Evolutionary conservation across 2,329 filamentous ascomycete genomes (phyloP).

Genomic region (Monosporascus sp.): DNA sequence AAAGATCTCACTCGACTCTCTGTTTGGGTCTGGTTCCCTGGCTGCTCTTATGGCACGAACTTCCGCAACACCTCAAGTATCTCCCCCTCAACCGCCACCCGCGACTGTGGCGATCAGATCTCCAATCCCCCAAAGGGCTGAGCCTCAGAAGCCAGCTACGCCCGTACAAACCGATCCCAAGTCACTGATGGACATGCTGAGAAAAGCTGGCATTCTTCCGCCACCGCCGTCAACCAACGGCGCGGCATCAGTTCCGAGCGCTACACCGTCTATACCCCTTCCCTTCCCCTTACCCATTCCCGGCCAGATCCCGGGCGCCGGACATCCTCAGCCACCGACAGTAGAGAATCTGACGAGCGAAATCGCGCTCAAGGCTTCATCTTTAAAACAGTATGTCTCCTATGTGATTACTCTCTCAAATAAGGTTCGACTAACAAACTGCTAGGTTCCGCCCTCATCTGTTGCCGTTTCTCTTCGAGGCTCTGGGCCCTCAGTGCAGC

Average conservation of each 20-base stretch:
- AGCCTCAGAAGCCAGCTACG: slow-evolving; percentile 32
- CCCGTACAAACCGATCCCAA: slow-evolving; percentile 41
- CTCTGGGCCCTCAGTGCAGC: slow-evolving; percentile 78
- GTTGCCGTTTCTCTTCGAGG: slow-evolving; percentile 69
- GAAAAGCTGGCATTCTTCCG: slow-evolving; percentile 61
- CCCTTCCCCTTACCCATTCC: slow-evolving; percentile 34
- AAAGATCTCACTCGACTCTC: slow-evolving; percentile 49
- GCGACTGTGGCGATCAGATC: slow-evolving; percentile 39
- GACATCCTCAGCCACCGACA: slow-evolving; percentile 23
- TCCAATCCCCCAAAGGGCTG: slow-evolving; percentile 39
- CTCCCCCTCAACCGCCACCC: slow-evolving; percentile 39
- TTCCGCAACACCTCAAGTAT: slow-evolving; percentile 42
- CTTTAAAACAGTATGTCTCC: slow-evolving; percentile 66
- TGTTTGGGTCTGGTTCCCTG: slow-evolving; percentile 55
- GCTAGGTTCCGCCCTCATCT: slow-evolving; percentile 67
- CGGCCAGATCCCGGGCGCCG: slow-evolving; percentile 16
- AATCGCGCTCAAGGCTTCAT: slow-evolving; percentile 58
- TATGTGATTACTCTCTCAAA: slow-evolving; percentile 1
- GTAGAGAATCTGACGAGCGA: slow-evolving; percentile 35
- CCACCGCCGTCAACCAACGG: slow-evolving; percentile 24
- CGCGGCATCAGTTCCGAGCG: slow-evolving; percentile 30
- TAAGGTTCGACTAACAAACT: slow-evolving; percentile 11
- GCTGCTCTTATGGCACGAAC: slow-evolving; percentile 53
- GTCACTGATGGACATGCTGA: slow-evolving; percentile 61
- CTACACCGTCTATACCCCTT: slow-evolving; percentile 26